A percentile compares a stretch with the other conserved stretches of the same genome.
Conservation (phyloP, 164 flowering plant genomes). For the Brasenia schreberi region DNA sequence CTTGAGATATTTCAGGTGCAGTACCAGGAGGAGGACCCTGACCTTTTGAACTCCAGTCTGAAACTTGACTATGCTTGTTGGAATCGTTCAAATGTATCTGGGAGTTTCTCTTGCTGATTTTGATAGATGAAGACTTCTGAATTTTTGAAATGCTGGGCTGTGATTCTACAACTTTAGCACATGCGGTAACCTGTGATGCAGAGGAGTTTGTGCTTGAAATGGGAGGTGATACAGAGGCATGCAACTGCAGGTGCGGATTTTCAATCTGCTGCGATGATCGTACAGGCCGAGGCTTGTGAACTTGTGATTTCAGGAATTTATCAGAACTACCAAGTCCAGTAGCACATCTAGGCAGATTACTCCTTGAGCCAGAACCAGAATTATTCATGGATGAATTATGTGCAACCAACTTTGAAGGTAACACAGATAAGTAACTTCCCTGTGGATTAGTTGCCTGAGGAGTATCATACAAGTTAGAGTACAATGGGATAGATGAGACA, state of each 20-base stretch:
- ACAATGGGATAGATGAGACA: not conserved
- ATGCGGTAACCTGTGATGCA: constrained; percentile 11
- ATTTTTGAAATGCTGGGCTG: constrained; percentile 6
- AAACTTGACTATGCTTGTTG: constrained; percentile 1
- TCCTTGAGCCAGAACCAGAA: constrained; percentile 14
- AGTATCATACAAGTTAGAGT: not conserved
- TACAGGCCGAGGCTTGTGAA: constrained; percentile 18
- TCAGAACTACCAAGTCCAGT: constrained; percentile 12
- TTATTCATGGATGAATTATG: constrained; percentile 20
- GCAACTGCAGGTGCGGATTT: constrained; percentile 10
- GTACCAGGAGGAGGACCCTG: not conserved
- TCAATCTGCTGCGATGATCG: constrained; percentile 9
- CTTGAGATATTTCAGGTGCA: constrained; percentile 1
- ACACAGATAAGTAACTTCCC: not conserved
- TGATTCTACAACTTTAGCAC: constrained; percentile 6
- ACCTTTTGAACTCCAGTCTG: constrained; percentile 7
- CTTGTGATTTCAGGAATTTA: constrained; percentile 21
- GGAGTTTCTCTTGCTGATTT: constrained; percentile 4
- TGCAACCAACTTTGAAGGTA: constrained; percentile 12
- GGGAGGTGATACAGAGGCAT: constrained; percentile 3
- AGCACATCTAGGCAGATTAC: constrained; percentile 9
- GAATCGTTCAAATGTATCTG: constrained; percentile 1
- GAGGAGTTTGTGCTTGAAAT: constrained; percentile 11
- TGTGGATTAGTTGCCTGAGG: not conserved
- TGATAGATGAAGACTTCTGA: constrained; percentile 10